These are phyloP conservation scores for Tilletia indica DNA, from an alignment of 1,284 basidiomycete species.

Conservation along the genomic window DNA sequence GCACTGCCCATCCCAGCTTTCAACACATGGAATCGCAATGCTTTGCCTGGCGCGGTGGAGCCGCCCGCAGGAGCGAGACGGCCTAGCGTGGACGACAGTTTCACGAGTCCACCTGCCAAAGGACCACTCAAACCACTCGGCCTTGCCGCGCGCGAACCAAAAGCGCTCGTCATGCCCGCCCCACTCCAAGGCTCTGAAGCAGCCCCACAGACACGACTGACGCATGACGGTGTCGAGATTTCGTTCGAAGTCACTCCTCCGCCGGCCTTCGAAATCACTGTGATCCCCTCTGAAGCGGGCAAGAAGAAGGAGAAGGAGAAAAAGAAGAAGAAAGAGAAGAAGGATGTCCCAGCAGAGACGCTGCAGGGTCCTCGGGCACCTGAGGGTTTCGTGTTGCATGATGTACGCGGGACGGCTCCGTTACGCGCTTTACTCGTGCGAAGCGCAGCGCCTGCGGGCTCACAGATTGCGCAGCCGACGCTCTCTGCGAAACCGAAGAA, in stretches of 20 bases:
- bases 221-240: conserved; percentile 9
- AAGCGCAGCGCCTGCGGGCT: conserved; percentile 1
- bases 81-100: conserved; percentile 36
- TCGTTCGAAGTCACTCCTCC: neutral
- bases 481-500: conserved; percentile 23
- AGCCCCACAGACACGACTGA: conserved; percentile 34
- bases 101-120: conserved; percentile 37
- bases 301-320: conserved; percentile 6
- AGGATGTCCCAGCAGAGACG: neutral
- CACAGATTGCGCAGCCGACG: neutral
- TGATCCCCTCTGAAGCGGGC: neutral
- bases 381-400: conserved; percentile 46
- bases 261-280: neutral
- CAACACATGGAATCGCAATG: neutral
- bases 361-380: conserved; percentile 28
- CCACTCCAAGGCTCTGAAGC: conserved; percentile 39
- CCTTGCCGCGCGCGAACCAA: conserved; percentile 33
- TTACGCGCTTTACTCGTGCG: conserved; percentile 35
- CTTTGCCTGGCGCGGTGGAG: conserved; percentile 12
- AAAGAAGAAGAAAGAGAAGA: conserved; percentile 2
- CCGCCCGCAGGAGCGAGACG: neutral
- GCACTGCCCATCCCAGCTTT: too few species aligned
- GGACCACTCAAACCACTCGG: conserved; percentile 44
- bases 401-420: conserved; percentile 36
- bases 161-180: conserved; percentile 40